Evolutionary conservation across 768 basidiomycete species (phyloP), one percentile per base, ranked within the genome.

Genomic region (Omphalotus guepiniiformis): DNA sequence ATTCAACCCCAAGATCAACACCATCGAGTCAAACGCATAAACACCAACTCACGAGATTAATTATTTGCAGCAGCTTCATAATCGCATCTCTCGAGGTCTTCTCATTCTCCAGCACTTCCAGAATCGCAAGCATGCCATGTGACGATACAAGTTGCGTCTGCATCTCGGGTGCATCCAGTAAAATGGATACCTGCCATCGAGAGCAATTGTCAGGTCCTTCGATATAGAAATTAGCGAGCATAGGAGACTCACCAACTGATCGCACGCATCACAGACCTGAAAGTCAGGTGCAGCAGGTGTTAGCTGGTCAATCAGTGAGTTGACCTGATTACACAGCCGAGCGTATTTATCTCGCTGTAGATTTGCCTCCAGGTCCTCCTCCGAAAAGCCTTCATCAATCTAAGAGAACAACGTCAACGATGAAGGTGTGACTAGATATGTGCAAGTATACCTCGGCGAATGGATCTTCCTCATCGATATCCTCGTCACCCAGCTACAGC

Each of bases 261-360:
- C 84, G 53, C 91, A 93, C 9, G 85, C 87, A 49, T 91, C 84
- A 19, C 86, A 77, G 22, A 97, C 71, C 53, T 87, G 83, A 59
- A 85, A 88, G 58, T 92, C 90, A 0, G 87, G 82, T 2, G 91
- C 82, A 2, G 82, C 80, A 0, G 89, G 86, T 2, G 82, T 84
- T 13, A 97, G n/a, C n/a, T n/a, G n/a, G 54, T 96, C 95, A 29
- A 98, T 85, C 48, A 94, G 76, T 52, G 86, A 83, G 53, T 82
- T 89, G 46, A 96, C 87, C 30, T 76, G 76, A 44, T 79, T 85
- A 59, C 82, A 91, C 29, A 97, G 69, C 18, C 93, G 78, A 1
- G 96, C 94, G 55, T 91, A 76, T 70, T 96, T 95, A 69, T 99
- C 96, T 25, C 96, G 80, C 52, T 91, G 82, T 16, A 98, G 73